Evolutionary conservation across 257 asterid genomes (phyloP), one percentile per base, ranked within the genome.

Genomic region (Solanum pennellii): DNA sequence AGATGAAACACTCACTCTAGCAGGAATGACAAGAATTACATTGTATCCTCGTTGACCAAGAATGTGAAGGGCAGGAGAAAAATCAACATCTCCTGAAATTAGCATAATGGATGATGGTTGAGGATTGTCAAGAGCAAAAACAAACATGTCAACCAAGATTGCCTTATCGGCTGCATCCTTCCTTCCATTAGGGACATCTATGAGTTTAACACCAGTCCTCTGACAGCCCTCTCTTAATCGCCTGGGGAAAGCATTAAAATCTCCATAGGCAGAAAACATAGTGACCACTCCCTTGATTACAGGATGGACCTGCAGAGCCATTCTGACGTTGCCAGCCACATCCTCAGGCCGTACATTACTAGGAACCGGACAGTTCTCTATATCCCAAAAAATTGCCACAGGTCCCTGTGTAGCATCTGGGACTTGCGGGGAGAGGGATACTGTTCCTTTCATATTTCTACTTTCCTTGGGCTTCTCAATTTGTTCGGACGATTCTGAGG

Each of bases 321-420:
- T 92, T 80, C 98, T 91, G 77, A 97, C 94, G 83, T 95, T 96
- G 37, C 96, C 97, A 31, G 96, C 97, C 27, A 95, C 97, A 66
- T 97, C 99, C 83, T 97, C 99, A 1, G 99, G 93, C 49, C 96
- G 92, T 33, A 96, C 95, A 62, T 92, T 98, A 88, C 94, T 92
- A 14, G 99, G 99, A 72, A 97, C 95, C 0, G 96, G 98, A 77
- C 99, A 97, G 92, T 96, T 97, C 88, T 97, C 99, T 2, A 97
- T 96, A 93, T 97, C 99, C 99, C 99, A 97, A 62, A 96, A 94
- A 84, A 97, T 94, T 7, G 94, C 95, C 83, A 97, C 95, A 1
- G 94, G 94, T 82, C 98, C 98, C 5, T 88, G 89, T 59, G 87
- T 68, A n/a, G 90, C 86, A 69, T 77, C 86, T 45, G 71, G 87